Conservation (phyloP, 169 alveolate species). For the Plasmodium cynomolgi region DNA sequence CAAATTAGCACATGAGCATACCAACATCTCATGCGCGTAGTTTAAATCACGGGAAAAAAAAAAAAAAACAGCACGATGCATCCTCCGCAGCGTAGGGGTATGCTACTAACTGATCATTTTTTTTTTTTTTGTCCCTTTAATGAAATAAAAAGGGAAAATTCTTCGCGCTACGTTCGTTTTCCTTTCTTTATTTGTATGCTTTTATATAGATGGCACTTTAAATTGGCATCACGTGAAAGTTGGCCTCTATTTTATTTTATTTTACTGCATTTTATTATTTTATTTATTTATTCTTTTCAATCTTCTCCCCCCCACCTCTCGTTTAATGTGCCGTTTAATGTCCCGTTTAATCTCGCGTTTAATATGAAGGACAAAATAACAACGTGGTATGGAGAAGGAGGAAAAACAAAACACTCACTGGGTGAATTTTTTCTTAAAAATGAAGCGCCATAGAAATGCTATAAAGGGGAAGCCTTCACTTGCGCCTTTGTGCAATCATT, state of each 20-base stretch:
- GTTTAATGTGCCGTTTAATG: no score
- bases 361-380: neutral
- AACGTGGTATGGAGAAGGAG: neutral
- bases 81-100: neutral
- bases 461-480: neutral
- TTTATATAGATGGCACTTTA: neutral
- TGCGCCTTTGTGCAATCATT: neutral
- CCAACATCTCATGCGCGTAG: neutral
- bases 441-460: neutral
- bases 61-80: neutral
- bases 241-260: neutral
- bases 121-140: neutral
- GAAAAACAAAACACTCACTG: neutral
- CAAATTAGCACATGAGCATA: neutral
- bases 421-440: neutral
- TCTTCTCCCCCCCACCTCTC: neutral
- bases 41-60: neutral
- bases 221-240: neutral
- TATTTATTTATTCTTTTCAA: no score
- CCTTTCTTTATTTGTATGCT: neutral
- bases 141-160: neutral
- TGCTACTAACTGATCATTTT: neutral
- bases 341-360: neutral
- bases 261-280: no score
- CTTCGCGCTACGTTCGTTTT: neutral